Evolutionary conservation across 1,284 basidiomycete species (phyloP).

Genomic region (Trametes hirsuta): DNA sequence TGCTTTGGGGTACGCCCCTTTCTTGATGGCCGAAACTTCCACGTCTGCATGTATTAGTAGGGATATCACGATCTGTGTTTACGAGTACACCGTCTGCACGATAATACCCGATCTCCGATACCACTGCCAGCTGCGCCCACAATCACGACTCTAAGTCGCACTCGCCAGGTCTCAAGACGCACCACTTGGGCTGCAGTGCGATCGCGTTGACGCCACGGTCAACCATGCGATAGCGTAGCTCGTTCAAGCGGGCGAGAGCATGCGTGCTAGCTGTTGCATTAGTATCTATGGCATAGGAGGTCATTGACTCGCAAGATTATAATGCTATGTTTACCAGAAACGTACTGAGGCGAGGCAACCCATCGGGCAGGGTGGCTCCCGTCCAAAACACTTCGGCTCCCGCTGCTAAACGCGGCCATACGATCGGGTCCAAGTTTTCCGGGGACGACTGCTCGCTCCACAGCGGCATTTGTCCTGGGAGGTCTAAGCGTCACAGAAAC

Average conservation of each 20-base stretch:
- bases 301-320: not conserved
- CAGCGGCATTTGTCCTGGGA: constrained; percentile 64
- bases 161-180: constrained; percentile 65
- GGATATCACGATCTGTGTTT: not conserved
- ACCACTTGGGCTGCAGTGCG: constrained; percentile 80
- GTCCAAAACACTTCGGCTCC: constrained; percentile 85
- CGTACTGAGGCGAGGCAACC: constrained; percentile 26
- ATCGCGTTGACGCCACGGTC: constrained; percentile 68
- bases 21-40: not conserved
- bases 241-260: constrained; percentile 77
- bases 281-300: constrained; percentile 9
- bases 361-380: constrained; percentile 40
- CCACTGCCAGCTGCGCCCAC: not conserved
- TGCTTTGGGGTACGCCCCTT: not conserved
- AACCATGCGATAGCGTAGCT: constrained; percentile 69
- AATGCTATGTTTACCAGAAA: not conserved
- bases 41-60: no score
- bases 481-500: constrained; percentile 20
- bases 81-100: no score
- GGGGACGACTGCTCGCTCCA: constrained; percentile 82
- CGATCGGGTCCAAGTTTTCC: constrained; percentile 69
- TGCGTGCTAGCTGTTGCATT: constrained; percentile 49
- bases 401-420: constrained; percentile 78
- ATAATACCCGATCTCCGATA: not conserved
- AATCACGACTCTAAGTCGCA: constrained; percentile 47